Conservation (phyloP, 2,329 filamentous ascomycete species). For the Thielaviopsis ethacetica region DNA sequence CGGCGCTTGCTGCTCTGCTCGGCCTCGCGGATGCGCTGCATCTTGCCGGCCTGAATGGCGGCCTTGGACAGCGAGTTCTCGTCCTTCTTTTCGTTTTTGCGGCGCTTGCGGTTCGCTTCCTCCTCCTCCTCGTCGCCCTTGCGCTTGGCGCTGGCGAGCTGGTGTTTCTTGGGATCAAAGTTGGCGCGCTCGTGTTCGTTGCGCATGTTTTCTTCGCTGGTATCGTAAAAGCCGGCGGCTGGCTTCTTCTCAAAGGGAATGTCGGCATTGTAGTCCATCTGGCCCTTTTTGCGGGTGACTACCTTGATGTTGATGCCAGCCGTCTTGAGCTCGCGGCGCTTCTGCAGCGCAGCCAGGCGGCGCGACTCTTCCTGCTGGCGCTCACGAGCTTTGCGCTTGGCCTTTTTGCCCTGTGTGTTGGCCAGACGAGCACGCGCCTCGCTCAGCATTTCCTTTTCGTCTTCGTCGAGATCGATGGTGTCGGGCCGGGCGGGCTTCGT, state of each 20-base stretch:
- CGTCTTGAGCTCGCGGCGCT: slow-evolving; percentile 89
- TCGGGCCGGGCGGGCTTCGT: slow-evolving; percentile 90
- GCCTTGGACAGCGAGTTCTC: slow-evolving; percentile 61
- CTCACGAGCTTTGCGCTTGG: slow-evolving; percentile 91
- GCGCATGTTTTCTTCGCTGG: slow-evolving; percentile 56
- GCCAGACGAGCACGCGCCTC: slow-evolving; percentile 91
- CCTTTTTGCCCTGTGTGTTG: slow-evolving; percentile 98
- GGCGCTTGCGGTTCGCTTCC: slow-evolving; percentile 62
- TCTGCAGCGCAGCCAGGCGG: slow-evolving; percentile 77
- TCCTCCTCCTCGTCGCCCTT: slow-evolving; percentile 85
- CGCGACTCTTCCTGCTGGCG: slow-evolving; percentile 89
- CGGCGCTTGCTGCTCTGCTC: slow-evolving; percentile 92
- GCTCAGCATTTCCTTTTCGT: slow-evolving; percentile 98
- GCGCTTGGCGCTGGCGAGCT: slow-evolving; percentile 66
- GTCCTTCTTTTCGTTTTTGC: slow-evolving; percentile 70
- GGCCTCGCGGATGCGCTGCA: slow-evolving; percentile 88
- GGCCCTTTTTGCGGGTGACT: slow-evolving; percentile 73
- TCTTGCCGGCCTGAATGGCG: slow-evolving; percentile 80
- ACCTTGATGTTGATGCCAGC: slow-evolving; percentile 98
- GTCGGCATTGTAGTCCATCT: slow-evolving; percentile 99
- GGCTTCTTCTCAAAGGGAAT: slow-evolving; percentile 94
- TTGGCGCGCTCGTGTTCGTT: slow-evolving; percentile 75
- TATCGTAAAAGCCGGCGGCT: slow-evolving; percentile 83
- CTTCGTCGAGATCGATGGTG: slow-evolving; percentile 94
- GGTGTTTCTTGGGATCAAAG: slow-evolving; percentile 87